Percentiles rank a stretch among this genome's conserved stretches.
Conservation (phyloP, 2,329 filamentous ascomycete species). For the Alternaria ethzedia region DNA sequence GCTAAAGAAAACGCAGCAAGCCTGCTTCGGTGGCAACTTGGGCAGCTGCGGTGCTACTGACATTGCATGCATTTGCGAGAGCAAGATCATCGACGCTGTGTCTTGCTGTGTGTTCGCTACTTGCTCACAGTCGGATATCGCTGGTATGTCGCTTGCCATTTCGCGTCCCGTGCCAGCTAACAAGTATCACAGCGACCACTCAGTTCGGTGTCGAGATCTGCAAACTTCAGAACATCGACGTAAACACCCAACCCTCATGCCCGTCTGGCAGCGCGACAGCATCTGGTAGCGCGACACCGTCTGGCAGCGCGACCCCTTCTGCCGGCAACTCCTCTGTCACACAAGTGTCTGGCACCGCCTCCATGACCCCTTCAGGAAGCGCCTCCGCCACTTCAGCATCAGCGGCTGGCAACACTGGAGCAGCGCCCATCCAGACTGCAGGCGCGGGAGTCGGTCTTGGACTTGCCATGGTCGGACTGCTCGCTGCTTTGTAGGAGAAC, state of each 20-base stretch:
- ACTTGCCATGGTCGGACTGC: neutral
- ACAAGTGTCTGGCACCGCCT: neutral
- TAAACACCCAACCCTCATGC: neutral
- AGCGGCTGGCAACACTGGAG: neutral
- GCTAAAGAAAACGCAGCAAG: conserved; percentile 22
- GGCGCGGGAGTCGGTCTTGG: neutral
- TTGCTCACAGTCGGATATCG: conserved; percentile 47
- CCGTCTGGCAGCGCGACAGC: neutral
- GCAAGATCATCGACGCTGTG: conserved; percentile 47
- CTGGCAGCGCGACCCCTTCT: neutral
- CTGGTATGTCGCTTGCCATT: conserved; percentile 5
- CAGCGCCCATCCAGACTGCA: neutral
- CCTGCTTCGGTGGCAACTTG: conserved; percentile 48
- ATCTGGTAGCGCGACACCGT: neutral
- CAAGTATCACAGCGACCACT: neutral
- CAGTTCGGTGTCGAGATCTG: neutral
- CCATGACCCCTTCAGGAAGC: neutral
- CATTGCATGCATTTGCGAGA: conserved; percentile 53
- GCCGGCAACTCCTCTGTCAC: neutral
- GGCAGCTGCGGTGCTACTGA: conserved; percentile 50
- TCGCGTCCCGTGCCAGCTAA: neutral
- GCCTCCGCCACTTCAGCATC: neutral
- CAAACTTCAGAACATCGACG: neutral
- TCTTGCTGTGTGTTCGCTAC: conserved; percentile 52
- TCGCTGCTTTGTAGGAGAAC: neutral